Conservation (phyloP, 495 filamentous ascomycete genomes). For the Usnea hakonensis region DNA sequence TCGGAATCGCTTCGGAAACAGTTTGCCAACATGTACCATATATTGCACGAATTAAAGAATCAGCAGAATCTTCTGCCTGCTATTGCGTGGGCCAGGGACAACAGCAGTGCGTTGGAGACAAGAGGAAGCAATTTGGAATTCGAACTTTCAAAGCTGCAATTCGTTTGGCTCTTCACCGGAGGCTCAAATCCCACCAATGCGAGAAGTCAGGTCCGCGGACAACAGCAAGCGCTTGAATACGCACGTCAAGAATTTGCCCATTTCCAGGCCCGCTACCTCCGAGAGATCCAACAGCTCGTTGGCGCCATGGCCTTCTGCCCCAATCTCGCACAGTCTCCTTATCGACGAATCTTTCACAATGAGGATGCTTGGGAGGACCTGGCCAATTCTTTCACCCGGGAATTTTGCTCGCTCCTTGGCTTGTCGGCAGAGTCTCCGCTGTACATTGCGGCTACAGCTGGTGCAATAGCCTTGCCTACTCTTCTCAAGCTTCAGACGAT, state of each 20-base stretch:
- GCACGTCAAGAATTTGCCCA: constrained; percentile 55
- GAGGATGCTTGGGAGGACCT: constrained; percentile 70
- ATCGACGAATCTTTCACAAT: constrained; percentile 65
- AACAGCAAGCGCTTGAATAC: constrained; percentile 61
- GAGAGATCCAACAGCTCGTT: constrained; percentile 69
- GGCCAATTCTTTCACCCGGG: constrained; percentile 73
- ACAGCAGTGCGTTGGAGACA: constrained; percentile 62
- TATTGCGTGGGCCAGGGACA: constrained; percentile 73
- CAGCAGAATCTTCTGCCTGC: constrained; percentile 67
- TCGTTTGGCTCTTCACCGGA: constrained; percentile 68
- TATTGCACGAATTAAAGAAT: constrained; percentile 66
- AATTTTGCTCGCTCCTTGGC: constrained; percentile 89
- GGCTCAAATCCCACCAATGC: constrained; percentile 26
- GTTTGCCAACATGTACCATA: constrained; percentile 85
- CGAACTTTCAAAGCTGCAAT: constrained; percentile 80
- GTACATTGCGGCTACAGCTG: constrained; percentile 84
- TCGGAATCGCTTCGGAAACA: constrained; percentile 62
- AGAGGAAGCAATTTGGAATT: constrained; percentile 92
- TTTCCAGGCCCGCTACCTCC: constrained; percentile 62
- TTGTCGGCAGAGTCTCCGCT: constrained; percentile 83
- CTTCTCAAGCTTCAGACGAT: constrained; percentile 74
- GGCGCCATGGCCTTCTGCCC: constrained; percentile 68
- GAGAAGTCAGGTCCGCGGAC: constrained; percentile 29
- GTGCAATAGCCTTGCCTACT: constrained; percentile 79
- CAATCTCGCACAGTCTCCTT: constrained; percentile 64